A percentile compares a stretch with the other conserved stretches of the same genome.
Conservation (phyloP, 1,284 basidiomycete genomes). For the Naganishia liquefaciens region DNA sequence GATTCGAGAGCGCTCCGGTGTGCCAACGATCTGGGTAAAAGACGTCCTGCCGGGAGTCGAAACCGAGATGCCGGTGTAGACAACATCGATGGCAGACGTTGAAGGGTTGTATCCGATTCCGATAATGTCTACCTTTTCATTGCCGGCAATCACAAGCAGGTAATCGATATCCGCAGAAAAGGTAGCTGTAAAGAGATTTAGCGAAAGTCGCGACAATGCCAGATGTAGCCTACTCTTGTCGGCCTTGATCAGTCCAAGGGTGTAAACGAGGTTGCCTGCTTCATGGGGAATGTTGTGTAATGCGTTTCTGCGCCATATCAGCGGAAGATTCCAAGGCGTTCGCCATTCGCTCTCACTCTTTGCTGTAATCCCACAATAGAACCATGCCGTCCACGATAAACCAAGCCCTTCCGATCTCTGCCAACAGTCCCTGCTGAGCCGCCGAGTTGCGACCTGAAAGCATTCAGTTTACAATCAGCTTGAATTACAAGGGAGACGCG, state of each 20-base stretch:
- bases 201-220: not conserved
- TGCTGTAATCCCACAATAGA: constrained; percentile 94
- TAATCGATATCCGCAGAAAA: constrained; percentile 92
- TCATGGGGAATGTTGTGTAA: constrained; percentile 62
- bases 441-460: constrained; percentile 27
- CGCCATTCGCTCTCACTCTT: constrained; percentile 64
- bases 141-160: constrained; percentile 87
- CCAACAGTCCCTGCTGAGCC: constrained; percentile 71
- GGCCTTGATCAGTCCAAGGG: constrained; percentile 79
- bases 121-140: constrained; percentile 77
- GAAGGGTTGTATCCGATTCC: constrained; percentile 67
- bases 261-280: constrained; percentile 84
- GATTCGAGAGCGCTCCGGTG: constrained; percentile 24
- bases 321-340: not conserved
- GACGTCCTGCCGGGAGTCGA: constrained; percentile 21
- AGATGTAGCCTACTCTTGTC: constrained; percentile 19
- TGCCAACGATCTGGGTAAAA: constrained; percentile 26
- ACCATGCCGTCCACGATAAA: constrained; percentile 92
- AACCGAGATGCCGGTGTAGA: constrained; percentile 28
- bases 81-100: constrained; percentile 21
- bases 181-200: constrained; percentile 58
- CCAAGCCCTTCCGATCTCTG: constrained; percentile 93
- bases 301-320: not conserved
- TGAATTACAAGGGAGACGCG: constrained; percentile 40
- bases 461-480: not conserved